These are phyloP conservation scores for Scleroderma citrinum DNA, from an alignment of 768 basidiomycete species.

Conservation along the genomic window DNA sequence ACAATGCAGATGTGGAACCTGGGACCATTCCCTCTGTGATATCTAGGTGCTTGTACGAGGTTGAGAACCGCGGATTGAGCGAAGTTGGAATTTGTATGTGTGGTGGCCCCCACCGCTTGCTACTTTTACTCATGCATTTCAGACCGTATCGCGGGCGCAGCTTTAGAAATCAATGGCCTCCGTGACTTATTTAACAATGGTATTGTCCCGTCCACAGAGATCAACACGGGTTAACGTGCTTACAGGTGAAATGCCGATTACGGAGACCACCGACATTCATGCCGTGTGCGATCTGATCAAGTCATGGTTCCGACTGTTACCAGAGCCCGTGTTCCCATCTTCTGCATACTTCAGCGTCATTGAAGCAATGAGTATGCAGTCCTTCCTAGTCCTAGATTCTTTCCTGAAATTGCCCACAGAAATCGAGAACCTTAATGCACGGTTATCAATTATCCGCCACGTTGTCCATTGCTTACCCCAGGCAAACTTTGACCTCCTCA, in stretches of 20 bases:
- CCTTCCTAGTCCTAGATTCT: not conserved
- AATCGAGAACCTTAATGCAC: conserved; percentile 61
- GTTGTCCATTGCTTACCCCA: conserved; percentile 68
- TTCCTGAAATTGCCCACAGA: conserved; percentile 35
- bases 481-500: conserved; percentile 73
- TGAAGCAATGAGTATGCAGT: conserved; percentile 58
- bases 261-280: conserved; percentile 64
- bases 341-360: conserved; percentile 63
- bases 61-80: conserved; percentile 68
- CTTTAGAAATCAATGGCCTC: conserved; percentile 59
- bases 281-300: conserved; percentile 81
- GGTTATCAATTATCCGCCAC: conserved; percentile 55
- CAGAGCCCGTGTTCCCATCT: conserved; percentile 73
- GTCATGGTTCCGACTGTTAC: conserved; percentile 79
- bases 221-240: not conserved
- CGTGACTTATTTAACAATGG: conserved; percentile 75
- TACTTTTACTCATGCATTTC: conserved; percentile 2
- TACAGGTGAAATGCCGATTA: conserved; percentile 55
- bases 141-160: conserved; percentile 84
- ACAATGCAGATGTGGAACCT: conserved; percentile 40
- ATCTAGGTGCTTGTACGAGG: conserved; percentile 57
- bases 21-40: conserved; percentile 65
- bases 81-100: conserved; percentile 81
- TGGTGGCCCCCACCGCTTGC: not conserved
- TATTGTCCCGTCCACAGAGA: conserved; percentile 16